Evolutionary conservation across 768 basidiomycete species (phyloP), one percentile per base, ranked within the genome.

Genomic region (Pulveroboletus ravenelii): DNA sequence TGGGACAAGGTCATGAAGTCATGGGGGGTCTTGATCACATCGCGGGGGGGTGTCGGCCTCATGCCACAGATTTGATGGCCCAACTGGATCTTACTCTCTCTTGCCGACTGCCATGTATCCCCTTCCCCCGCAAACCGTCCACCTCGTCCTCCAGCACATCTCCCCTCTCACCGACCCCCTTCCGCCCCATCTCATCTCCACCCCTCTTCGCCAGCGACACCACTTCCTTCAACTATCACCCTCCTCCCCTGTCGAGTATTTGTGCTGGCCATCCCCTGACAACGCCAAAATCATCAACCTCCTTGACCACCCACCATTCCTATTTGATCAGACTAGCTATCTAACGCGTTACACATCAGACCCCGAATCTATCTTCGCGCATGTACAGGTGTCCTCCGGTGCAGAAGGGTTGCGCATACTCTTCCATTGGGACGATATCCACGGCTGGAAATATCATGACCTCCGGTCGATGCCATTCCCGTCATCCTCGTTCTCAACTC

Each of bases 391-490:
- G 70, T 71, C 73, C 50, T 55, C 69, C 9, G 47, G 51, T 17
- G 48, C 52, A 25, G 56, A 67, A 36, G 73, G 67, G 2, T 68
- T 86, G 54, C 77, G 85, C 54, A 72, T 89, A 42, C 70, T 88
- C 56, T 87, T 90, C 63, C 79, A 78, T 32, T 87, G 84, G 83
- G 79, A 87, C 62, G 69, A 67, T 17, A 38, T 41, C 6, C 68
- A 71, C 10, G 67, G 66, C 20, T 90, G 88, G 88, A 80, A 73
- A 61, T 90, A 86, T 60, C 85, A 87, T 67, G 83, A 88, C 64
- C 67, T 77, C 32, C 72, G 77, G 34, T 62, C 78, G 59, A 87
- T 89, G 83, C 86, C 86, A 10, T 87, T 88, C 61, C 87, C 87
- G 14, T 59, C 72, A 17, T 59, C 71, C 20, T 65, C 70, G 15